Evolutionary conservation across 345 rosid genomes (phyloP).

Genomic region (Clausena lansium): DNA sequence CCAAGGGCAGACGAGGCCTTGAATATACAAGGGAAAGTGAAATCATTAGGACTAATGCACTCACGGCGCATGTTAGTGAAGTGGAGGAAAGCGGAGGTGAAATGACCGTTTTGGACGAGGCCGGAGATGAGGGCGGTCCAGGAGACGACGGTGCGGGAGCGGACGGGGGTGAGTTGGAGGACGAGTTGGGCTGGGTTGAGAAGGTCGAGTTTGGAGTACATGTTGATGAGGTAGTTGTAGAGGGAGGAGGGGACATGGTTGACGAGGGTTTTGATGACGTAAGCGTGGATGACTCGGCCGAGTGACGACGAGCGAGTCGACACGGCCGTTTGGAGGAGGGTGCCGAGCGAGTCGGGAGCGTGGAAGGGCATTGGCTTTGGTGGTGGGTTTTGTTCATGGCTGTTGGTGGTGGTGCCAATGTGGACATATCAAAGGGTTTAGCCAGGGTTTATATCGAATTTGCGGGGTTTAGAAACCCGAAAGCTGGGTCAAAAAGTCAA

Average conservation of each 20-base stretch:
- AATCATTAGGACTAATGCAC: slow-evolving; percentile 63
- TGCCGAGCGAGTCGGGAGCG: slow-evolving; percentile 46
- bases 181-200: slow-evolving; percentile 51
- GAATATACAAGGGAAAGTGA: slow-evolving; percentile 78
- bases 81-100: slow-evolving; percentile 47
- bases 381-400: slow-evolving; percentile 22
- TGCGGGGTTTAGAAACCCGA: neutral
- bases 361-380: slow-evolving; percentile 36
- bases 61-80: slow-evolving; percentile 57
- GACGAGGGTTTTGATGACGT: slow-evolving; percentile 47
- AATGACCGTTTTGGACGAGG: slow-evolving; percentile 58
- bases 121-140: slow-evolving; percentile 82
- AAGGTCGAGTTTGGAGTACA: slow-evolving; percentile 77
- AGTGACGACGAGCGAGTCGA: slow-evolving; percentile 41
- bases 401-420: slow-evolving; percentile 14
- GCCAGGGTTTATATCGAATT: neutral
- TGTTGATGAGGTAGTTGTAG: slow-evolving; percentile 58
- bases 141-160: slow-evolving; percentile 61
- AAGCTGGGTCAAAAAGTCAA: neutral
- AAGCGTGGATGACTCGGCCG: slow-evolving; percentile 67
- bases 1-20: slow-evolving; percentile 65
- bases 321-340: slow-evolving; percentile 49
- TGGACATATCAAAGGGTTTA: neutral
- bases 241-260: slow-evolving; percentile 51
- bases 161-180: slow-evolving; percentile 52